Percentiles rank a stretch among this genome's conserved stretches.
Evolutionary conservation across 208 protist species (phyloP).

Genomic region (Trypanosoma cruzi): DNA sequence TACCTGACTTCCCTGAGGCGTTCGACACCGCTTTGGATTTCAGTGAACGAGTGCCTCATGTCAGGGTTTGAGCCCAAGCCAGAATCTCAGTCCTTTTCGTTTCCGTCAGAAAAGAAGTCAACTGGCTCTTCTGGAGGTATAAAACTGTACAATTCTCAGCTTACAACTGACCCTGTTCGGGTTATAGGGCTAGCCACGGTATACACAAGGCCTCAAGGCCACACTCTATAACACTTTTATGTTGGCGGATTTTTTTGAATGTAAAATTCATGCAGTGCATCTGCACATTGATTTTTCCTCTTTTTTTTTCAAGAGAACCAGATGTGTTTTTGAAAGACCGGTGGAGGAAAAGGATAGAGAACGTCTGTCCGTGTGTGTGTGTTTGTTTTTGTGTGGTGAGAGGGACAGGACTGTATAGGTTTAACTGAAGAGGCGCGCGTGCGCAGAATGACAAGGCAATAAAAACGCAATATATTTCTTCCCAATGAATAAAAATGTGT

Average conservation of each 20-base stretch:
- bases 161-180: slow-evolving; percentile 88
- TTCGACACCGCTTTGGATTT: slow-evolving; percentile 77
- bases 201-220: slow-evolving; percentile 74
- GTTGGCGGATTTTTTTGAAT: neutral
- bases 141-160: slow-evolving; percentile 86
- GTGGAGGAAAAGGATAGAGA: neutral
- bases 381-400: neutral
- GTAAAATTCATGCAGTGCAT: neutral
- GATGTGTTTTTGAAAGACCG: neutral
- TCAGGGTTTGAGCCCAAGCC: slow-evolving; percentile 76
- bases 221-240: slow-evolving; percentile 38
- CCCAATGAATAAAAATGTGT: neutral
- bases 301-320: neutral
- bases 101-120: slow-evolving; percentile 33
- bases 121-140: slow-evolving; percentile 31
- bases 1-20: slow-evolving; percentile 68
- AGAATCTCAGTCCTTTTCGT: slow-evolving; percentile 31
- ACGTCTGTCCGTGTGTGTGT: neutral
- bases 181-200: slow-evolving; percentile 81
- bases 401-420: neutral
- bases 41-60: slow-evolving; percentile 90
- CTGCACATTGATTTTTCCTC: slow-evolving; percentile 3
- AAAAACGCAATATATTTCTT: neutral
- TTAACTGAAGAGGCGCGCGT: neutral
- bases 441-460: neutral